Evolutionary conservation across 306 rosid genomes (phyloP).

Genomic region (Mimosa pudica): DNA sequence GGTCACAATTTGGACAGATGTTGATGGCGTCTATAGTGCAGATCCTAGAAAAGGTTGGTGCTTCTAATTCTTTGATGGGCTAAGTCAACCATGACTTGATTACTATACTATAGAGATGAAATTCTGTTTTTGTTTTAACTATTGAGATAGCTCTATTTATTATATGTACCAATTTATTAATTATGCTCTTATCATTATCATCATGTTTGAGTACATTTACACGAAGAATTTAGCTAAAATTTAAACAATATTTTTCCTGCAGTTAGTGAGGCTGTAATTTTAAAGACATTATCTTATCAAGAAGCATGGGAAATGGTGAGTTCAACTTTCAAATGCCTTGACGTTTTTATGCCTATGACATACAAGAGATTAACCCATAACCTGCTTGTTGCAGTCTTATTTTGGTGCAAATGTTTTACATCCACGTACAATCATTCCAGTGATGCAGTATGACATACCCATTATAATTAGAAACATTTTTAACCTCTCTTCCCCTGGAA

Average conservation of each 20-base stretch:
- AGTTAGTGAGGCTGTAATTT: slow-evolving; percentile 96
- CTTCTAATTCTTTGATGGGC: slow-evolving; percentile 28
- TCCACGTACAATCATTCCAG: slow-evolving; percentile 97
- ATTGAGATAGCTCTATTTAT: background rate
- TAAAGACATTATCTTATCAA: slow-evolving; percentile 87
- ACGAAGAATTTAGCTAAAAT: slow-evolving; percentile 15
- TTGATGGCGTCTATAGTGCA: slow-evolving; percentile 96
- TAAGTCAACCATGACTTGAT: slow-evolving; percentile 22
- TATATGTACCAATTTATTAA: slow-evolving; percentile 2
- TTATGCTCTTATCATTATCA: slow-evolving; percentile 1
- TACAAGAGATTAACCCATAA: slow-evolving; percentile 40
- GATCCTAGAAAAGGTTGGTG: slow-evolving; percentile 94
- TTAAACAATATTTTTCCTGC: slow-evolving; percentile 49
- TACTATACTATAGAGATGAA: background rate
- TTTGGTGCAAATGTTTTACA: slow-evolving; percentile 99
- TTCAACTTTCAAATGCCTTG: slow-evolving; percentile 24
- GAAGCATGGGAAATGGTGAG: slow-evolving; percentile 99
- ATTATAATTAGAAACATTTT: slow-evolving; percentile 89
- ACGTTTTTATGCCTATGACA: slow-evolving; percentile 26
- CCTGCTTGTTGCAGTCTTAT: slow-evolving; percentile 68
- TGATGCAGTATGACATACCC: slow-evolving; percentile 85
- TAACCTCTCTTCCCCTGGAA: slow-evolving; percentile 89
- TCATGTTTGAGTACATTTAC: slow-evolving; percentile 23
- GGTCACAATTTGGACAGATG: slow-evolving; percentile 99
- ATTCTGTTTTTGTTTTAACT: background rate